A percentile compares a stretch with the other conserved stretches of the same genome.
Evolutionary conservation across 176 grass and related monocot genomes (phyloP).

Genomic region (Oryza brachyantha): DNA sequence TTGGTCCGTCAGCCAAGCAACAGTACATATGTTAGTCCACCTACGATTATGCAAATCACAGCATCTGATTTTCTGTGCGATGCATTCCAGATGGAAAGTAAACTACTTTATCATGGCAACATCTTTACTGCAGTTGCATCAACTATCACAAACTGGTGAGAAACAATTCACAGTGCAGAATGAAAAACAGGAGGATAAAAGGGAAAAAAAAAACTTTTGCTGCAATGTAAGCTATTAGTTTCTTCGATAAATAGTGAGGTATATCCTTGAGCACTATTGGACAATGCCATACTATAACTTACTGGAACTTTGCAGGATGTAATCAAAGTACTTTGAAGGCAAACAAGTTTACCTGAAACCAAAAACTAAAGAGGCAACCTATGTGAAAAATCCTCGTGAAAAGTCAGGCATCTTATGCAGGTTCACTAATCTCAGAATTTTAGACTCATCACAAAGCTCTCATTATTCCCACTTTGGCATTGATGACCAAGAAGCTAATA

Average conservation of each 20-base stretch:
- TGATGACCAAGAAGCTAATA: slow-evolving; percentile 30
- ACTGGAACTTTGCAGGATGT: slow-evolving; percentile 52
- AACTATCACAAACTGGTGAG: background rate
- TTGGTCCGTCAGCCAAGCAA: background rate
- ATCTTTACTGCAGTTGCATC: slow-evolving; percentile 2
- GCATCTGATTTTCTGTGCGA: background rate
- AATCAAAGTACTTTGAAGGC: slow-evolving; percentile 40
- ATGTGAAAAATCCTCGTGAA: slow-evolving; percentile 44
- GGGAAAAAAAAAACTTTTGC: background rate
- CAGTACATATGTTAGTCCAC: background rate
- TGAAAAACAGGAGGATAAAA: background rate
- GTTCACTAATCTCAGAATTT: slow-evolving; percentile 41
- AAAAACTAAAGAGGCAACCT: slow-evolving; percentile 41
- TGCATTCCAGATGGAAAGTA: background rate
- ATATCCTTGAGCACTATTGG: slow-evolving; percentile 36
- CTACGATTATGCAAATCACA: background rate
- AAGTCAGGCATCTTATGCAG: slow-evolving; percentile 41
- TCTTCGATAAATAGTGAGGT: slow-evolving; percentile 48
- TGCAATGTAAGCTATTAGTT: slow-evolving; percentile 19
- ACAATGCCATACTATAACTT: slow-evolving; percentile 50
- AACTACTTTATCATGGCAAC: background rate
- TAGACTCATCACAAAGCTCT: slow-evolving; percentile 58
- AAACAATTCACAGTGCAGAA: background rate
- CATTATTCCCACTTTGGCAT: slow-evolving; percentile 16
- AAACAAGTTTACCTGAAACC: slow-evolving; percentile 46